phyloP scores from a whole-genome alignment of 176 grass and related monocot species.

The Juncus inflexus region DNA sequence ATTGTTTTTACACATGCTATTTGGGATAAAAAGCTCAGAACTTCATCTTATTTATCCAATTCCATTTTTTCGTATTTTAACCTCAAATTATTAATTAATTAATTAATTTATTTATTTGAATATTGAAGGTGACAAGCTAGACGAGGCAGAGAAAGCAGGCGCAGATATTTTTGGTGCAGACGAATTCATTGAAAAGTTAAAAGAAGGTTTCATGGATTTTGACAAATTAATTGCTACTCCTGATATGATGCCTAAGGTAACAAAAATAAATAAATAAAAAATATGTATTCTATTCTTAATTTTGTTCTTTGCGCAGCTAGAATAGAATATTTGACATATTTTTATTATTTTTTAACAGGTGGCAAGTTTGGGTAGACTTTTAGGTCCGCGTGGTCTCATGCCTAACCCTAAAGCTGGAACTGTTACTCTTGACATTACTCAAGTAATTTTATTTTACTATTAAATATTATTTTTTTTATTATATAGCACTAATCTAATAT shows the following conservation, averaged over 20 bases:
- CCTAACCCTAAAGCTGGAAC: conserved; percentile 98
- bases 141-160: conserved; percentile 85
- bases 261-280: conserved; percentile 21
- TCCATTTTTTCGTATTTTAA: too few relatives aligned
- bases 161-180: conserved; percentile 92
- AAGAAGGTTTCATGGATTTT: conserved; percentile 94
- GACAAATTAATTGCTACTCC: conserved; percentile 98
- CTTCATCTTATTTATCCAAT: too few relatives aligned
- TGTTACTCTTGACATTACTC: conserved; percentile 84
- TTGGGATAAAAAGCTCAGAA: too few relatives aligned
- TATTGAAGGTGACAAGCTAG: conserved; percentile 85
- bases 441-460: conserved; percentile 40
- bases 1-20: too few relatives aligned
- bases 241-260: conserved; percentile 99
- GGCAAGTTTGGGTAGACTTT: conserved; percentile 80
- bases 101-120: background rate
- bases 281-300: conserved; percentile 21
- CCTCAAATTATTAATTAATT: too few relatives aligned
- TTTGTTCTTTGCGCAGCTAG: conserved; percentile 7
- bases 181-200: conserved; percentile 90
- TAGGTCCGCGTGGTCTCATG: conserved; percentile 99
- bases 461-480: background rate
- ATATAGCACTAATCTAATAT: background rate
- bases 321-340: background rate
- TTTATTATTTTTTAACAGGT: conserved; percentile 49